These are phyloP conservation scores for Rosa multiflora DNA, from an alignment of 306 rosid species.

Conservation along the genomic window DNA sequence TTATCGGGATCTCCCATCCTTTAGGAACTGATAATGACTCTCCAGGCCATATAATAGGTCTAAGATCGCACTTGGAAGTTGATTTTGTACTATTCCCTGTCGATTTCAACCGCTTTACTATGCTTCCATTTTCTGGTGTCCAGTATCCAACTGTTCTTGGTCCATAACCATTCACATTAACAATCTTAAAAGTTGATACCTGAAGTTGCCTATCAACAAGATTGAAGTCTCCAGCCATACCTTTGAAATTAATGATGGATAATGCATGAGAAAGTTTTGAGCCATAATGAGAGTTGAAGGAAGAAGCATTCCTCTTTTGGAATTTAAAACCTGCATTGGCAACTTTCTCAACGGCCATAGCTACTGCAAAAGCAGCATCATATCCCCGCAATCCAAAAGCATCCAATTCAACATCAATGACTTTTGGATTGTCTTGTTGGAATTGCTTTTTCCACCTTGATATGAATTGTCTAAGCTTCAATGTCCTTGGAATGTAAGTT, in stretches of 20 bases:
- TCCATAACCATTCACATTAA: constrained; percentile 38
- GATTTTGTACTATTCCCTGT: background rate
- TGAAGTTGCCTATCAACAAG: constrained; percentile 1
- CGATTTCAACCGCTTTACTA: constrained; percentile 17
- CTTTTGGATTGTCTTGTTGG: constrained; percentile 21
- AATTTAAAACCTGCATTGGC: background rate
- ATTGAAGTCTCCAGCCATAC: constrained; percentile 11
- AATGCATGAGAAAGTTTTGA: constrained; percentile 32
- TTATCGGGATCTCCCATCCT: constrained; percentile 38
- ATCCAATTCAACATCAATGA: constrained; percentile 19
- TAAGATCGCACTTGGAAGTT: constrained; percentile 13
- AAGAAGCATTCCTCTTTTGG: background rate
- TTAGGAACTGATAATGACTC: constrained; percentile 32
- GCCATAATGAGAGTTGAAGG: constrained; percentile 14
- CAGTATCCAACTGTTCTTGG: constrained; percentile 42
- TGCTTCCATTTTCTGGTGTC: constrained; percentile 31
- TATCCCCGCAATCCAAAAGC: constrained; percentile 43
- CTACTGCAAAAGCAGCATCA: constrained; percentile 43
- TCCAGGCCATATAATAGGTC: constrained; percentile 39
- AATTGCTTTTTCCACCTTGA: constrained; percentile 38
- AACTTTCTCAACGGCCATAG: constrained; percentile 32
- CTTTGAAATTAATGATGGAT: background rate
- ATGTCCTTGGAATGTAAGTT: constrained; percentile 28
- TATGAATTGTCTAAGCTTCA: constrained; percentile 21
- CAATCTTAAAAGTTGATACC: constrained; percentile 11